These are phyloP conservation scores for Mrakiaceae sp. DNA, from an alignment of 1,284 basidiomycete genomes.

Conservation along the genomic window DNA sequence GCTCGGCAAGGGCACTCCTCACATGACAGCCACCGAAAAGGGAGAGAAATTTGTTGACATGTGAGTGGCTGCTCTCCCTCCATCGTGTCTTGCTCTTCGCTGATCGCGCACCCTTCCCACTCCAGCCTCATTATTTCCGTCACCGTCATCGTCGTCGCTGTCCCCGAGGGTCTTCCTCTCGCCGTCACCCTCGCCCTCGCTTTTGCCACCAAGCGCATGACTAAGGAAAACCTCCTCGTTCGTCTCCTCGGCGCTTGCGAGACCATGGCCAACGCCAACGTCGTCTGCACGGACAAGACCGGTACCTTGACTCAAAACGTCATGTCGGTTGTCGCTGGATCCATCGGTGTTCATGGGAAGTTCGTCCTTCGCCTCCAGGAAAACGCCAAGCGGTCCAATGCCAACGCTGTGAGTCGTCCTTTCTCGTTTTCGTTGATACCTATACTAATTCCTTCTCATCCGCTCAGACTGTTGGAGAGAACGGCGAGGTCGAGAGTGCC, in stretches of 20 bases:
- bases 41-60: slow-evolving; percentile 83
- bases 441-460: background rate
- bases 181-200: slow-evolving; percentile 93
- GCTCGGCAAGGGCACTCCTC: slow-evolving; percentile 34
- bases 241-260: slow-evolving; percentile 93
- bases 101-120: background rate
- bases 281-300: slow-evolving; percentile 94
- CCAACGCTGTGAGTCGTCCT: slow-evolving; percentile 43
- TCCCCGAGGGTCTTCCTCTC: slow-evolving; percentile 91
- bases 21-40: slow-evolving; percentile 62
- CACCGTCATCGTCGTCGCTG: slow-evolving; percentile 87
- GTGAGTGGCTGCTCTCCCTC: background rate
- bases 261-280: slow-evolving; percentile 96
- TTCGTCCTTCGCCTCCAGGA: slow-evolving; percentile 72
- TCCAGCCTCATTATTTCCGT: slow-evolving; percentile 63
- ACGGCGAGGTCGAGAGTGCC: slow-evolving; percentile 18
- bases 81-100: background rate
- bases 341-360: slow-evolving; percentile 84
- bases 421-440: background rate
- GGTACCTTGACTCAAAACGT: slow-evolving; percentile 59
- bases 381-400: slow-evolving; percentile 64
- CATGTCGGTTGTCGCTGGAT: slow-evolving; percentile 94
- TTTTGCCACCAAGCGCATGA: slow-evolving; percentile 96
- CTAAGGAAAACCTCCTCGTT: slow-evolving; percentile 83
- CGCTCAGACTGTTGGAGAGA: slow-evolving; percentile 21